Base-by-base conservation (phyloP, 257 asterid genomes). In the Nicotiana noctiflora region DNA sequence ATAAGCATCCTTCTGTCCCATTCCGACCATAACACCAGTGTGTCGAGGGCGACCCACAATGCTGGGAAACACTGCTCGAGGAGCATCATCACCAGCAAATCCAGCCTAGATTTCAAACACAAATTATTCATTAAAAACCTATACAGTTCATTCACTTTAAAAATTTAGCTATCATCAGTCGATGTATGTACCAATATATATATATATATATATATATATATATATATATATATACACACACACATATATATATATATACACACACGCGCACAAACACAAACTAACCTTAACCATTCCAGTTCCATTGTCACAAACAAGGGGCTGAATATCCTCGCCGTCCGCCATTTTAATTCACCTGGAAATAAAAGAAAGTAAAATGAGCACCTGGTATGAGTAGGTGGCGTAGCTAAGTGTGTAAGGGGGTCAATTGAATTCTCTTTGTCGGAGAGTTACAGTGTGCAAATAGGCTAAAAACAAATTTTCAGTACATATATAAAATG, bases 61-160 rank as follows among this genome's bases (percentile, higher is more conserved):
- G n/a, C n/a, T n/a, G n/a, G n/a, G n/a, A n/a, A n/a, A n/a, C n/a
- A n/a, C n/a, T n/a, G n/a, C n/a, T n/a, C n/a, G n/a, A n/a, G n/a
- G n/a, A n/a, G n/a, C n/a, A n/a, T n/a, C n/a, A n/a, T n/a, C 90
- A 77, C 90, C 90, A 66, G 90, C 90, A 80, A 87, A 87, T 37
- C 90, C 90, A 80, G 90, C 90, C 90, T 85, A 52, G 9, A 70
- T 14, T 18, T 18, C 52, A 44, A 60, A 51, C 78, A 64, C 17
- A 56, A 21, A 70, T 70, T 17, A 61, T 31, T 51, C 51, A 40
- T 21, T 14, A 49, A 53, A 15, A 70, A 1, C 1, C 2, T 19
- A 17, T 67, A 34, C 64, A n/a, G 29, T 55, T 15, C 34, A 68
- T 17, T 23, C 25, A 40, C 51, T 34, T 76, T 52, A 27, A 21